These are phyloP conservation scores for Phaeophleospora eucalypticola DNA, from an alignment of 2,329 filamentous ascomycete genomes.

Conservation along the genomic window DNA sequence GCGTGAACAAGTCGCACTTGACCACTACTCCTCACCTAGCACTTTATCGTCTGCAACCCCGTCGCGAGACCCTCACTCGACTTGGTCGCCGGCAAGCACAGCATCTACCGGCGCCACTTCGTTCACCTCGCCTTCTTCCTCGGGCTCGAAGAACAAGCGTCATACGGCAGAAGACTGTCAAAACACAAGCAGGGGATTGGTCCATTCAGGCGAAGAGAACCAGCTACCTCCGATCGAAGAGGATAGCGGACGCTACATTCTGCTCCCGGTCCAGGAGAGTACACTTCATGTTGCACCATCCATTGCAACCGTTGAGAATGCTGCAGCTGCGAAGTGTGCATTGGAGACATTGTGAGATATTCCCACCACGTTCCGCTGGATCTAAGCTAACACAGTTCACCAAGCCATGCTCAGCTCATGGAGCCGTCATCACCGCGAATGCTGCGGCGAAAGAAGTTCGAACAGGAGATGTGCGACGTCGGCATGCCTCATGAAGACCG, in stretches of 20 bases:
- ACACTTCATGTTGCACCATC: slow-evolving; percentile 32
- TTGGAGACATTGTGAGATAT: slow-evolving; percentile 60
- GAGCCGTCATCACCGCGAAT: slow-evolving; percentile 54
- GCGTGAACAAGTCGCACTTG: slow-evolving; percentile 9
- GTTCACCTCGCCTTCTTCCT: slow-evolving; percentile 26
- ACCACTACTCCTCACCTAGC: slow-evolving; percentile 16
- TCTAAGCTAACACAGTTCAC: neutral
- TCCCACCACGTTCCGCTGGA: neutral
- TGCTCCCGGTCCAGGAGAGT: slow-evolving; percentile 31
- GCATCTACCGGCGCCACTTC: slow-evolving; percentile 34
- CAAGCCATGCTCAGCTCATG: slow-evolving; percentile 61
- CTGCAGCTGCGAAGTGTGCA: slow-evolving; percentile 77
- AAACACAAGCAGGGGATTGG: slow-evolving; percentile 19
- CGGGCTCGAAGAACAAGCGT: slow-evolving; percentile 24
- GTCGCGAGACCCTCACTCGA: slow-evolving; percentile 10
- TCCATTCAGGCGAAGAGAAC: slow-evolving; percentile 22
- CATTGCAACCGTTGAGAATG: slow-evolving; percentile 66
- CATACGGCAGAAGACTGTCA: slow-evolving; percentile 27
- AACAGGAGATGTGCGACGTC: slow-evolving; percentile 58
- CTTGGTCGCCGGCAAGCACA: slow-evolving; percentile 29
- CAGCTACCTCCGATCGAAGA: slow-evolving; percentile 32
- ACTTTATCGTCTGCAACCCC: slow-evolving; percentile 15
- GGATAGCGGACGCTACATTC: slow-evolving; percentile 24
- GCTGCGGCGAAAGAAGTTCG: slow-evolving; percentile 58
- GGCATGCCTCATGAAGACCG: slow-evolving; percentile 55